Evolutionary conservation across 768 basidiomycete genomes (phyloP).

Genomic region (Pulveroboletus sp.): DNA sequence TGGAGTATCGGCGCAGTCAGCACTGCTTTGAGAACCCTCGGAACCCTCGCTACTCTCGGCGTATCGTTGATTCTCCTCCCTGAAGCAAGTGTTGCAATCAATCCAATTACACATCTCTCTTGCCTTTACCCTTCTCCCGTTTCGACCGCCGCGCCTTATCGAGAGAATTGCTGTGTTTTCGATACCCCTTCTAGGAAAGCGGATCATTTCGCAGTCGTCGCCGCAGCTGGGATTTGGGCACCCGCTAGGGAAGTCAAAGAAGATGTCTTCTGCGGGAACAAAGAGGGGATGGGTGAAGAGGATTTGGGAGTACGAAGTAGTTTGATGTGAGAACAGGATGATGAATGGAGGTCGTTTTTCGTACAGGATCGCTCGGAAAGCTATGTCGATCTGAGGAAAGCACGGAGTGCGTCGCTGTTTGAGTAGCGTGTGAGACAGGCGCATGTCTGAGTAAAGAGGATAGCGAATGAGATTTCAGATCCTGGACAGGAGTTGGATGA

Average conservation of each 20-base stretch:
- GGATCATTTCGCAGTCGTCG: constrained; percentile 81
- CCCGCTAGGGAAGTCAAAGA: constrained; percentile 75
- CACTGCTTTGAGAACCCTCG: constrained; percentile 44
- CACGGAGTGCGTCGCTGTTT: constrained; percentile 73
- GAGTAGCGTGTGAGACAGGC: constrained; percentile 61
- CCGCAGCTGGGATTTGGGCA: constrained; percentile 78
- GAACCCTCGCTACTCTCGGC: constrained; percentile 43
- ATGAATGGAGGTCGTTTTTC: constrained; percentile 77
- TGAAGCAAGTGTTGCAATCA: constrained; percentile 64
- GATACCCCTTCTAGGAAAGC: constrained; percentile 65
- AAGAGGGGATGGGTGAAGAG: constrained; percentile 71
- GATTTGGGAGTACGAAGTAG: constrained; percentile 78
- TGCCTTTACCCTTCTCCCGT: constrained; percentile 46
- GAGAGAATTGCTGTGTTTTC: constrained; percentile 62
- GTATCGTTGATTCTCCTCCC: constrained; percentile 37
- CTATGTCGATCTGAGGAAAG: constrained; percentile 80
- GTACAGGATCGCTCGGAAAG: constrained; percentile 70
- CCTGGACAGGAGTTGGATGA: constrained; percentile 12
- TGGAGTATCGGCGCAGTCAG: constrained; percentile 31
- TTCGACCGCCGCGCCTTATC: constrained; percentile 54
- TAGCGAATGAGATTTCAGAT: constrained; percentile 4
- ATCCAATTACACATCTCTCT: constrained; percentile 84
- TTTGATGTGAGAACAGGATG: constrained; percentile 76
- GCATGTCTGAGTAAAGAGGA: constrained; percentile 47
- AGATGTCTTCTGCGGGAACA: constrained; percentile 70